These are phyloP conservation scores for Mycena vulgaris DNA, from an alignment of 768 basidiomycete genomes.

Conservation along the genomic window DNA sequence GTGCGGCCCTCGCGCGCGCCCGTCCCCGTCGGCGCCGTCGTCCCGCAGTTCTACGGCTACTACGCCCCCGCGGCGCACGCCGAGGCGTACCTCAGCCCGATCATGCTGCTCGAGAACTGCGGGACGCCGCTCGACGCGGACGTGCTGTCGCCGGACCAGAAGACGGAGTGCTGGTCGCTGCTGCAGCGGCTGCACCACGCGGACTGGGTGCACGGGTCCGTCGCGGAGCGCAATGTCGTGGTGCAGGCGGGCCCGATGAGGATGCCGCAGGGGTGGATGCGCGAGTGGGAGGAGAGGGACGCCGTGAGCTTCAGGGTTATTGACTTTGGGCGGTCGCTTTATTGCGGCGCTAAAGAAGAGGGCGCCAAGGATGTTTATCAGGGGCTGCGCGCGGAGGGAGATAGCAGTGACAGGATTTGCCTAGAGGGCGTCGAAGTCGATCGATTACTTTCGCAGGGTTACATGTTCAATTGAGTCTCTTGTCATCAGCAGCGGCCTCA, in stretches of 20 bases:
- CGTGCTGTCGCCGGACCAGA: conserved; percentile 54
- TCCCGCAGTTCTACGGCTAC: conserved; percentile 78
- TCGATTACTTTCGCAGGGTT: conserved; percentile 6
- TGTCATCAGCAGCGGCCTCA: too few relatives aligned
- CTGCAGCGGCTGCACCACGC: conserved; percentile 54
- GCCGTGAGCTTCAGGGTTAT: conserved; percentile 56
- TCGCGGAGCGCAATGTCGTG: conserved; percentile 57
- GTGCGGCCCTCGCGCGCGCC: conserved; percentile 59
- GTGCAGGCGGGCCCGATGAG: conserved; percentile 52
- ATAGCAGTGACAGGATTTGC: neutral
- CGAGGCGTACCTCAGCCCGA: conserved; percentile 53
- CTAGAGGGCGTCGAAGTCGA: neutral
- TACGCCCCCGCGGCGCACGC: conserved; percentile 52
- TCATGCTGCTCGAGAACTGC: conserved; percentile 62
- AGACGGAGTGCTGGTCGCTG: conserved; percentile 60
- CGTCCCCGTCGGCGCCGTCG: conserved; percentile 64
- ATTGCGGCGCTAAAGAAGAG: conserved; percentile 26
- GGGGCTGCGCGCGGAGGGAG: neutral
- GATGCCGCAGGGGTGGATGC: conserved; percentile 27
- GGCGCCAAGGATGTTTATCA: conserved; percentile 10
- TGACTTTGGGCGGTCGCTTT: conserved; percentile 55
- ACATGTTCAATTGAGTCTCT: neutral
- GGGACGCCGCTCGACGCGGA: conserved; percentile 48
- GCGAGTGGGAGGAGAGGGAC: conserved; percentile 31
- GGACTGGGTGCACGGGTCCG: conserved; percentile 55